Conservation (phyloP, 768 basidiomycete species). For the Boletus fagicola region DNA sequence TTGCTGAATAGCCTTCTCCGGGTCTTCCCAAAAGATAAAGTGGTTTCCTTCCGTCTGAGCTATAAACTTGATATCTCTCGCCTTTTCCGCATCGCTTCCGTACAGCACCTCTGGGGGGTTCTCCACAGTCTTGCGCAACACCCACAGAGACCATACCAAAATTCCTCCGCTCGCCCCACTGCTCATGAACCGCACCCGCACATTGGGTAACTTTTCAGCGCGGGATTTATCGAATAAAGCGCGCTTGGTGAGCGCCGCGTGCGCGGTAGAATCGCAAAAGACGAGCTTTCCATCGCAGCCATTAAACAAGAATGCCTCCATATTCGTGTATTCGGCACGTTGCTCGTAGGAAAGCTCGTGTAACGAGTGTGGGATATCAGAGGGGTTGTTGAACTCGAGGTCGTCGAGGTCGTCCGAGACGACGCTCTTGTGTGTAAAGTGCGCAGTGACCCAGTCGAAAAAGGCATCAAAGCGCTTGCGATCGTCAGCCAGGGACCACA, state of each 20-base stretch:
- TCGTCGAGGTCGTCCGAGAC: conserved; percentile 17
- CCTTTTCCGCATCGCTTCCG: conserved; percentile 18
- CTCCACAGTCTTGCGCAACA: conserved; percentile 8
- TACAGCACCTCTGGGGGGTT: conserved; percentile 6
- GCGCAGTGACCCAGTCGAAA: conserved; percentile 14
- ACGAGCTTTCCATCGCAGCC: conserved; percentile 18
- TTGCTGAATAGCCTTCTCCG: conserved; percentile 22
- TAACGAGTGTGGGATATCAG: conserved; percentile 11
- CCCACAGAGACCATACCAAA: conserved; percentile 14
- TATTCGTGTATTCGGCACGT: conserved; percentile 11
- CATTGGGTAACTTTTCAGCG: conserved; percentile 4
- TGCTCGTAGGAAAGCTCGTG: conserved; percentile 12
- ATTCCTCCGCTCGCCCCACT: conserved; percentile 11
- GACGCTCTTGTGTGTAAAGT: conserved; percentile 18
- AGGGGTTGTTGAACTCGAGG: conserved; percentile 13
- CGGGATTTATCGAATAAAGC: conserved; percentile 18
- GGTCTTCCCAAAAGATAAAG: conserved; percentile 26
- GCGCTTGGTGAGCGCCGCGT: conserved; percentile 9
- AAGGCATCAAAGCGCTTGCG: conserved; percentile 16
- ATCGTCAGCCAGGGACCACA: background rate
- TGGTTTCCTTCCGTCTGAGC: conserved; percentile 23
- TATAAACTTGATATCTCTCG: conserved; percentile 19
- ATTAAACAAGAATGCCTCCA: background rate
- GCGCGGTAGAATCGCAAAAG: conserved; percentile 9
- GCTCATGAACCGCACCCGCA: conserved; percentile 22